Conservation (phyloP, 495 filamentous ascomycete species). For the Aspergillus olivimuriae region DNA sequence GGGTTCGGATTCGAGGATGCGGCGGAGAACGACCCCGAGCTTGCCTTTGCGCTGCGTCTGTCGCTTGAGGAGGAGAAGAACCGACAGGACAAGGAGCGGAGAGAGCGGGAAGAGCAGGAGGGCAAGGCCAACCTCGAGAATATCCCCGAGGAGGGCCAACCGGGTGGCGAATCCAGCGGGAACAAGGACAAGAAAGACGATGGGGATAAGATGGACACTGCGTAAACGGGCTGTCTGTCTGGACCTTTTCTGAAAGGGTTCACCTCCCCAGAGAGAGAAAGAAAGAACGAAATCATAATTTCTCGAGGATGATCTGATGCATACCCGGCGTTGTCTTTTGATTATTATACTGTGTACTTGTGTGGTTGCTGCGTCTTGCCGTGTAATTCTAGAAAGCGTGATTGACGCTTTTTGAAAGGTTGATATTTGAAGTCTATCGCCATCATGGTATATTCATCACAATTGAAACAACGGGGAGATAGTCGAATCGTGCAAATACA, state of each 20-base stretch:
- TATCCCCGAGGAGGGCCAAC: slow-evolving; percentile 76
- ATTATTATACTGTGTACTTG: slow-evolving; percentile 5
- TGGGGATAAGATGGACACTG: slow-evolving; percentile 70
- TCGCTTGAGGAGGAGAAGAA: slow-evolving; percentile 97
- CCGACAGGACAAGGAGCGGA: slow-evolving; percentile 75
- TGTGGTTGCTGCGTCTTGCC: slow-evolving; percentile 5
- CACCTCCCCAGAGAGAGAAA: too few species aligned
- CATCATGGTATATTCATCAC: neutral
- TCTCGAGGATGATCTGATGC: slow-evolving; percentile 30
- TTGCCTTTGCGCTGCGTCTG: slow-evolving; percentile 94
- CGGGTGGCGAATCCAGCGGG: slow-evolving; percentile 54
- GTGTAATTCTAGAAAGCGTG: slow-evolving; percentile 25
- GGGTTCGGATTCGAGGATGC: slow-evolving; percentile 49
- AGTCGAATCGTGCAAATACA: too few species aligned
- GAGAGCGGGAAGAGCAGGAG: slow-evolving; percentile 68
- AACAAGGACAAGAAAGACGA: slow-evolving; percentile 58
- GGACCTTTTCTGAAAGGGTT: too few species aligned
- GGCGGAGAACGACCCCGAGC: slow-evolving; percentile 76
- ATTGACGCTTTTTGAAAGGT: slow-evolving; percentile 11
- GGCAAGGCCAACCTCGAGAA: slow-evolving; percentile 62
- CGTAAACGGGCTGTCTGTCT: too few species aligned
- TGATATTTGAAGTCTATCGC: slow-evolving; percentile 1
- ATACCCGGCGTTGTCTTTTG: slow-evolving; percentile 40
- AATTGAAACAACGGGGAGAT: slow-evolving; percentile 7
- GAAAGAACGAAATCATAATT: neutral